Base-by-base conservation (phyloP, 2,329 filamentous ascomycete genomes). In the Byssoonygena ceratinophila region DNA sequence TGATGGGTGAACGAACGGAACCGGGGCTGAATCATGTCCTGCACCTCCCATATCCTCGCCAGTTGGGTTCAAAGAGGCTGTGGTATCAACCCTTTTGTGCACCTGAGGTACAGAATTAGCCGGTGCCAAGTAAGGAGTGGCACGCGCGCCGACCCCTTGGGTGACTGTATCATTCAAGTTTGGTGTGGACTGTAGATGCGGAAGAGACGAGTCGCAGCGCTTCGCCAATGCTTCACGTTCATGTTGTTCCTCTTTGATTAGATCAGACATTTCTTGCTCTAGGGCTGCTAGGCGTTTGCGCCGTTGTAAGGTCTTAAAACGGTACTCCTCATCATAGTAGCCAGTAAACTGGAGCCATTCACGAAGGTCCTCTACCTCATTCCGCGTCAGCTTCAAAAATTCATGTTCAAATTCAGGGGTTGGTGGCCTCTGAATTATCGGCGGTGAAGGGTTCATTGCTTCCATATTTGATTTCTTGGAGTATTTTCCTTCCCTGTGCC, bases 321-420 rank as follows among this genome's bases (percentile, higher is more conserved):
- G 63, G 45, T 68, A 66, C n/a, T 53, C 52, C 36, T 51, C 51
- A 58, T 68, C 63, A 55, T 67, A 60, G 53, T 61, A 70, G 2
- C 63, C 61, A 23, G 66, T 68, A 20, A 66, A 58, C 11, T 64
- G 59, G 36, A 70, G 54, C 66, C 67, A 70, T 51, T 67, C 63
- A 57, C 59, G 62, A 29, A 70, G 52, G 50, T 68, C 63, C 32
- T 60, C 52, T 18, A 57, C 25, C 39, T 57, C 56, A 29, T 29
- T 32, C 12, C 34, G 25, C 12, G 44, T 37, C 18, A 59, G 36
- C 20, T 54, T 37, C 29, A 50, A 29, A 16, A 59, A 59, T 34
- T 57, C 57, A 50, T 57, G 51, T 22, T 54, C 36, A 43, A 36
- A 29, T 32, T 54, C 45, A 23, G 18, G 16, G 29, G 40, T 54